These are phyloP conservation scores for Arthromyces matolae DNA, from an alignment of 768 basidiomycete genomes.

Conservation along the genomic window DNA sequence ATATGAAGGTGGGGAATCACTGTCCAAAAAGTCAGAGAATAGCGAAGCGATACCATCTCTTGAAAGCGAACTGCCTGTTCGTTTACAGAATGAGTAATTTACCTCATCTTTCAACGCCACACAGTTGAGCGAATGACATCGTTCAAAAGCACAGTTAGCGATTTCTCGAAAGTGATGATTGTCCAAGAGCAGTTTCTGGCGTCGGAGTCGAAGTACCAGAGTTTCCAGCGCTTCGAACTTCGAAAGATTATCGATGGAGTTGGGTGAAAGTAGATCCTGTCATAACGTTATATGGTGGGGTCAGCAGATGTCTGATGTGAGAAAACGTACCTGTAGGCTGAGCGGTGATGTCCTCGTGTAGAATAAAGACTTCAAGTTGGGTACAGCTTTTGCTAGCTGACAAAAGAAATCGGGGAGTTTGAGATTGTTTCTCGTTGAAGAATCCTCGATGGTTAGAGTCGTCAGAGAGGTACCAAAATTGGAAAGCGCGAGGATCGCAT, in stretches of 20 bases:
- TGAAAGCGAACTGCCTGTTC: neutral
- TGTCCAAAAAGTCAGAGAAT: neutral
- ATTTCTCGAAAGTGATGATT: slow-evolving; percentile 4
- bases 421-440: neutral
- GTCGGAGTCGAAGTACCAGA: slow-evolving; percentile 1
- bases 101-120: slow-evolving; percentile 3
- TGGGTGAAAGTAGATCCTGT: slow-evolving; percentile 2
- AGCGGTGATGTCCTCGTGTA: neutral
- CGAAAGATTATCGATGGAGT: slow-evolving; percentile 7
- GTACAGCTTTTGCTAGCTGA: neutral
- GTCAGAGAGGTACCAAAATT: slow-evolving; percentile 12
- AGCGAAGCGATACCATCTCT: neutral
- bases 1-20: neutral
- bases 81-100: slow-evolving; percentile 5
- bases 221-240: slow-evolving; percentile 6
- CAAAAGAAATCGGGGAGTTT: slow-evolving; percentile 2
- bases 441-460: slow-evolving; percentile 10
- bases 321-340: neutral
- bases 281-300: neutral
- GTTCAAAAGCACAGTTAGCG: slow-evolving; percentile 7
- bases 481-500: slow-evolving; percentile 9
- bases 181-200: neutral
- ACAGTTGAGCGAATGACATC: slow-evolving; percentile 10
- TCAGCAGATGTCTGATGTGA: neutral
- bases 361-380: slow-evolving; percentile 2